Evolutionary conservation across 164 flowering plant genomes (phyloP), one percentile per base, ranked within the genome.

Genomic region (Euptelea pleiosperma): DNA sequence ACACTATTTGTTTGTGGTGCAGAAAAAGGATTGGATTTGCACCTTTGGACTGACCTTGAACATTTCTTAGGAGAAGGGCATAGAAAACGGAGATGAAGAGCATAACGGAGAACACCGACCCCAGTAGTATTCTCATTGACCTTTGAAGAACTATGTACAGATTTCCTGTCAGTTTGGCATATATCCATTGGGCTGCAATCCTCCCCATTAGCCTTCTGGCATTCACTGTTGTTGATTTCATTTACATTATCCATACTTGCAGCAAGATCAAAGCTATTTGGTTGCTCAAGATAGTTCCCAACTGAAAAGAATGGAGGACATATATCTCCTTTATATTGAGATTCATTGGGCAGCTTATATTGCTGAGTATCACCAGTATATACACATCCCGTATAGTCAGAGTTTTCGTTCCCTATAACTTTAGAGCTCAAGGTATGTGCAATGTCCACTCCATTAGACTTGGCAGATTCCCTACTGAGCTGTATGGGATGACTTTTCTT

Each of bases 81-180:
- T 18, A 83, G 45, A 57, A 92, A 92, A 3, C 96, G 91, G 39
- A 87, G 83, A 70, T 92, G 98, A 53, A 92, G 86, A 25, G 98
- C 96, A 78, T 92, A 92, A 25, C 96, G 91, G 43, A 92, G 75
- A 73, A 75, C 91, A 54, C 98, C 90, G 58, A 76, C 56, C 57
- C 81, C 69, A 41, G 62, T 43, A 3, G 70, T 61, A 60, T 65
- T 78, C 55, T 76, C 80, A 54, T 79, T 86, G 61, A 72, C 68
- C 69, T 75, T 86, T 26, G 80, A 65, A 37, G 76, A 52, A 67
- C 72, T 55, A 63, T 70, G 61, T 59, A 64, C 69, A 70, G 62
- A 63, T 58, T 75, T 82, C 36, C 50, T 75, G 55, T 63, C 73
- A 59, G 52, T 53, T 62, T 60, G 61, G 50, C 67, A 61, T 26